phyloP scores from a whole-genome alignment of 164 flowering plant genomes.

The Malania oleifera region DNA sequence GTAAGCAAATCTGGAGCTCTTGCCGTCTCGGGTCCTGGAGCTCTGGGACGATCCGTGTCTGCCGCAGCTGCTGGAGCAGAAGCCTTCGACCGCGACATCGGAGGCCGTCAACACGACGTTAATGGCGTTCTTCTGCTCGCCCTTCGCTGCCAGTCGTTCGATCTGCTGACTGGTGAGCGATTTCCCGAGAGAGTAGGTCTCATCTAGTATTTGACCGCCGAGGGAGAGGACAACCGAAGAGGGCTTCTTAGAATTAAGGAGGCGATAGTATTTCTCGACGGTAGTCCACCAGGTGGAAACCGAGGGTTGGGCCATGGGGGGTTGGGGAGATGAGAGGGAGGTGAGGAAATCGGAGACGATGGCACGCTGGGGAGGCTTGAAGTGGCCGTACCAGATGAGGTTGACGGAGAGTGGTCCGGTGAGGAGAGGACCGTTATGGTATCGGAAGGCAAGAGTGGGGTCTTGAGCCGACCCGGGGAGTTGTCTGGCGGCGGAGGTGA shows the following conservation, averaged over 20 bases:
- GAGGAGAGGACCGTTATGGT: constrained; percentile 46
- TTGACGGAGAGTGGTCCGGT: constrained; percentile 29
- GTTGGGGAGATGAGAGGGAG: constrained; percentile 19
- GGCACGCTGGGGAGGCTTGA: constrained; percentile 35
- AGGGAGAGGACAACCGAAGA: constrained; percentile 23
- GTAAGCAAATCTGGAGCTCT: constrained; percentile 38
- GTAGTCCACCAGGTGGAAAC: constrained; percentile 67
- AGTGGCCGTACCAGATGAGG: constrained; percentile 41
- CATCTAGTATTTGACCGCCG: constrained; percentile 45
- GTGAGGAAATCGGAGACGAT: constrained; percentile 35
- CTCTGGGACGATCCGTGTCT: constrained; percentile 34
- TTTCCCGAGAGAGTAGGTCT: constrained; percentile 51
- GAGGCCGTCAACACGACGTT: constrained; percentile 51
- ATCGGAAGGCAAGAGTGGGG: constrained; percentile 17
- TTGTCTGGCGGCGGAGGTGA: constrained; percentile 20
- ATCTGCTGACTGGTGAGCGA: constrained; percentile 35
- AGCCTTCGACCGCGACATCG: constrained; percentile 54
- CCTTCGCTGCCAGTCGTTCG: constrained; percentile 38
- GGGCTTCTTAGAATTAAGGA: constrained; percentile 16
- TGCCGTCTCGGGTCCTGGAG: constrained; percentile 3
- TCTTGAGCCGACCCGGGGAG: constrained; percentile 22
- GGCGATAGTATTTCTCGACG: constrained; percentile 40
- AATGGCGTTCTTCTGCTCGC: constrained; percentile 29
- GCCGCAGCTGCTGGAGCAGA: constrained; percentile 57
- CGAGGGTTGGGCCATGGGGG: constrained; percentile 26